These are phyloP conservation scores for Entophlyctis helioformis DNA, from an alignment of 192 early-diverging fungal genomes.

Conservation along the genomic window DNA sequence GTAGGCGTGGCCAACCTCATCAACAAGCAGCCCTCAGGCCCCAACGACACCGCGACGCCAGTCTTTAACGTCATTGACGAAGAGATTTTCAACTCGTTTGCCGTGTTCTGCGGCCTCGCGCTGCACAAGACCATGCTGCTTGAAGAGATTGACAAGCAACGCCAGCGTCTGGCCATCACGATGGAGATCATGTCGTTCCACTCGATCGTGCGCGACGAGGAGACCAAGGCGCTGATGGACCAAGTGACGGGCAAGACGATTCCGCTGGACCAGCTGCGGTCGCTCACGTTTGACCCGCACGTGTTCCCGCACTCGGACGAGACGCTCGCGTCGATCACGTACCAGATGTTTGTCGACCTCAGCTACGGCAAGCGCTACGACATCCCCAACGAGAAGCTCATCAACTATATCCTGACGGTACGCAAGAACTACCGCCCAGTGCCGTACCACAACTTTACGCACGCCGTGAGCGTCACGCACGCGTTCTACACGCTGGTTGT, in stretches of 20 bases:
- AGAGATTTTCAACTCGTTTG: constrained; percentile 20
- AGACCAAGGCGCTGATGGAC: constrained; percentile 11
- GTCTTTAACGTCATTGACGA: constrained; percentile 17
- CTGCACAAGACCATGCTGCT: constrained; percentile 23
- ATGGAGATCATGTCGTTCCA: constrained; percentile 36
- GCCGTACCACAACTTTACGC: constrained; percentile 37
- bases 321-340: constrained; percentile 13
- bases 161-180: constrained; percentile 13
- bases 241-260: neutral
- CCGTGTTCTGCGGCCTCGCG: constrained; percentile 28
- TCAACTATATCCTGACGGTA: constrained; percentile 24
- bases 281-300: constrained; percentile 17
- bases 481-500: constrained; percentile 13
- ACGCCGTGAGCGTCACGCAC: constrained; percentile 29
- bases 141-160: constrained; percentile 12
- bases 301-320: constrained; percentile 14
- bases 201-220: constrained; percentile 10
- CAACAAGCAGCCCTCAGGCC: constrained; percentile 18
- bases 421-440: constrained; percentile 29
- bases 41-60: constrained; percentile 1
- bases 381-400: constrained; percentile 19
- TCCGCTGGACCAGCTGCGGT: constrained; percentile 2
- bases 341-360: constrained; percentile 23
- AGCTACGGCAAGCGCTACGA: constrained; percentile 9
- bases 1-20: constrained; percentile 29